Evolutionary conservation across 257 asterid species (phyloP).

Genomic region (Nicotiana noctiflora): DNA sequence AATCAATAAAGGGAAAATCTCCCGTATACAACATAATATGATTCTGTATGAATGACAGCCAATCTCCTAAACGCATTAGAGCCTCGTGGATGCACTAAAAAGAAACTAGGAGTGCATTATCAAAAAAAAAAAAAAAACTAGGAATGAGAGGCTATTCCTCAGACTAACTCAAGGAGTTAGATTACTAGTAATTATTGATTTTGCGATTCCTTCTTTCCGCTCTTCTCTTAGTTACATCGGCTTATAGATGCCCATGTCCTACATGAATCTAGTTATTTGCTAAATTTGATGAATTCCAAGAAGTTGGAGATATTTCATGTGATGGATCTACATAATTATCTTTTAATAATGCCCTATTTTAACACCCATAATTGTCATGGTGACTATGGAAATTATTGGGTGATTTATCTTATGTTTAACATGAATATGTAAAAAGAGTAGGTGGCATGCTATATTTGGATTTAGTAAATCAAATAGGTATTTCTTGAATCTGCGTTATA

Average conservation of each 20-base stretch:
- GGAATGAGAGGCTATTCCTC: no score
- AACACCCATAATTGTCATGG: not conserved
- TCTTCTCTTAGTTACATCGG: not conserved
- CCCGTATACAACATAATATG: no score
- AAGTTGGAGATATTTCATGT: not conserved
- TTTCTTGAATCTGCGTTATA: not conserved
- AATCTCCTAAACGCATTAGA: no score
- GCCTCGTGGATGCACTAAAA: no score
- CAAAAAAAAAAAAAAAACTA: no score
- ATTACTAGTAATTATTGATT: not conserved
- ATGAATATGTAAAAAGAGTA: not conserved
- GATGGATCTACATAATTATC: not conserved
- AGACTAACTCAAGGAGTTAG: not conserved
- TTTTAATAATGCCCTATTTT: not conserved
- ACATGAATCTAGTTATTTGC: not conserved
- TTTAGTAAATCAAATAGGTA: not conserved
- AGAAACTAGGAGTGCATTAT: no score
- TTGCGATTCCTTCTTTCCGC: not conserved
- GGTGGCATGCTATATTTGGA: not conserved
- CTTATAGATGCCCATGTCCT: not conserved
- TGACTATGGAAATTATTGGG: not conserved
- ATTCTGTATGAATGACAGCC: no score
- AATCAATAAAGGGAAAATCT: no score
- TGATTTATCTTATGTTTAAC: not conserved
- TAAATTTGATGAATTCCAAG: not conserved